Conservation (phyloP, 306 rosid genomes). For the Pterocarpus macrocarpus region DNA sequence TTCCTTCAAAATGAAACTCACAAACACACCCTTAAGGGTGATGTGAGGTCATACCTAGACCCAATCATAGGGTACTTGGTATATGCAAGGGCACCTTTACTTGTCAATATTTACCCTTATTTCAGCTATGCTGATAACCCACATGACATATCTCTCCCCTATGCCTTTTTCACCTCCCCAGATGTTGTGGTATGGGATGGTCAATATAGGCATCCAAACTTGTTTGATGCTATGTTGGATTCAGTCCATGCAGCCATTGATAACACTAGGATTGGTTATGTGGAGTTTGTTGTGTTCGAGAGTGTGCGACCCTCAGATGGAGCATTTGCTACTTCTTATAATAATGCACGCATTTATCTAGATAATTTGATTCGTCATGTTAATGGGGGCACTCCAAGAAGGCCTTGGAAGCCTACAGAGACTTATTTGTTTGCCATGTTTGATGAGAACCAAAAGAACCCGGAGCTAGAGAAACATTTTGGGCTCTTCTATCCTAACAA, state of each 20-base stretch:
- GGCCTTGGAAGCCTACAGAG: constrained; percentile 53
- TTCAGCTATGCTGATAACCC: constrained; percentile 62
- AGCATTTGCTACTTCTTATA: constrained; percentile 51
- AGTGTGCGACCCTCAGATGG: constrained; percentile 81
- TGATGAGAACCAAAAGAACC: constrained; percentile 54
- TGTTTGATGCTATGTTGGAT: constrained; percentile 75
- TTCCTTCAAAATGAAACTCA: no score
- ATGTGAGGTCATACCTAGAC: constrained; percentile 65
- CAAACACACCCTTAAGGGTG: constrained; percentile 8
- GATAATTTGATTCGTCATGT: constrained; percentile 66
- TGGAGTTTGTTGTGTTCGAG: constrained; percentile 71
- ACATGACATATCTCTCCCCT: constrained; percentile 60
- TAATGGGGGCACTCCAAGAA: constrained; percentile 64
- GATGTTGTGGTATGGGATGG: constrained; percentile 59
- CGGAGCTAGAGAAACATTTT: constrained; percentile 53
- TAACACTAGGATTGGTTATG: constrained; percentile 56
- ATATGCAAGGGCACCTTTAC: constrained; percentile 62
- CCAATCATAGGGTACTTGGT: constrained; percentile 67
- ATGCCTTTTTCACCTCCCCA: constrained; percentile 64
- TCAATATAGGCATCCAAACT: constrained; percentile 56
- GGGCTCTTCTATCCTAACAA: constrained; percentile 50
- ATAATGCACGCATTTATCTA: constrained; percentile 61
- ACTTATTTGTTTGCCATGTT: constrained; percentile 58
- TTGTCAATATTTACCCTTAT: constrained; percentile 71
- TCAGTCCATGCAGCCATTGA: constrained; percentile 64